These are phyloP conservation scores for Exutisphaerella laricina DNA, from an alignment of 2,329 filamentous ascomycete species.

Conservation along the genomic window DNA sequence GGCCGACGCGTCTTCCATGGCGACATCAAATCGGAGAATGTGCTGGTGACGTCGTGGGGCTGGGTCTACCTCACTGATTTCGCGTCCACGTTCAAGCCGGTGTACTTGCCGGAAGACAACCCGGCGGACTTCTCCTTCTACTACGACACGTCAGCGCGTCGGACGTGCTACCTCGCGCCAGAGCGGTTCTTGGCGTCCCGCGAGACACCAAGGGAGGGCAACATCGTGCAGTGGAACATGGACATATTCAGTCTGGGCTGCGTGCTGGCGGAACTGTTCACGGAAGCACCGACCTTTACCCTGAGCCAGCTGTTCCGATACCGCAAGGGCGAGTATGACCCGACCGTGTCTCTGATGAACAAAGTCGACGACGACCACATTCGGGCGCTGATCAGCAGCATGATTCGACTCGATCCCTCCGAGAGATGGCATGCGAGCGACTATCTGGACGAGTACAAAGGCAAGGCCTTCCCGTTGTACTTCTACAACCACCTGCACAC, in stretches of 20 bases:
- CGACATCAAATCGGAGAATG: conserved; percentile 97
- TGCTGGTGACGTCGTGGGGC: conserved; percentile 97
- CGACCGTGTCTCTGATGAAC: conserved; percentile 69
- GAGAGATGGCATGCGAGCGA: conserved; percentile 89
- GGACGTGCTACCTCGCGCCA: conserved; percentile 92
- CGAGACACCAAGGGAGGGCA: conserved; percentile 47
- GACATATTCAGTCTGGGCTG: conserved; percentile 97
- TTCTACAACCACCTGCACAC: conserved; percentile 98
- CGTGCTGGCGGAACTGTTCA: conserved; percentile 91
- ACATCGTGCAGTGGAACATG: conserved; percentile 71
- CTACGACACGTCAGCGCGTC: conserved; percentile 84
- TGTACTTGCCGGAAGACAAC: conserved; percentile 90
- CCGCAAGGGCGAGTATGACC: conserved; percentile 85
- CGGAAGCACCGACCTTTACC: conserved; percentile 96
- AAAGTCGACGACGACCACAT: conserved; percentile 85
- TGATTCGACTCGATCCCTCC: conserved; percentile 92
- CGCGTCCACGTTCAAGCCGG: conserved; percentile 90
- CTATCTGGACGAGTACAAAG: conserved; percentile 86
- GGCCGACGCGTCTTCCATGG: conserved; percentile 85
- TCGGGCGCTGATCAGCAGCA: conserved; percentile 82
- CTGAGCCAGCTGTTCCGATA: conserved; percentile 95
- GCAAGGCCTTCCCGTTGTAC: conserved; percentile 89
- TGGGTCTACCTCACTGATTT: conserved; percentile 99
- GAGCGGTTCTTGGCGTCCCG: conserved; percentile 78
- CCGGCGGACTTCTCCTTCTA: conserved; percentile 97